Conservation (phyloP, 169 alveolate species). For the Eimeria acervulina region DNA sequence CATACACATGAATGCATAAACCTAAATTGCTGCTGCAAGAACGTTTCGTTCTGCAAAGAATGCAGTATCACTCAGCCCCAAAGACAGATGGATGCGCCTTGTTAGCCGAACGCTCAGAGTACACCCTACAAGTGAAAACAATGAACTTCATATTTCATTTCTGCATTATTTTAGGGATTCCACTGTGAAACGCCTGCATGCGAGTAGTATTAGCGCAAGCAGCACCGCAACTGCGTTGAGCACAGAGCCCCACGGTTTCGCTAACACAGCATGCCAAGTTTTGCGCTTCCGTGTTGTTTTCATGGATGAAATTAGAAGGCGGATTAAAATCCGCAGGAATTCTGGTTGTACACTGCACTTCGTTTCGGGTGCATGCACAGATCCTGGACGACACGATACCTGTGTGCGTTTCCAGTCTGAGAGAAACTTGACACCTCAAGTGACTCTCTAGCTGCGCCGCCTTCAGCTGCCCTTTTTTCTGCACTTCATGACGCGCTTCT, state of each 20-base stretch:
- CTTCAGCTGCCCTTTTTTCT: background rate
- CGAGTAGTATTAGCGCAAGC: background rate
- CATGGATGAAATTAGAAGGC: background rate
- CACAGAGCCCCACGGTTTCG: constrained; percentile 24
- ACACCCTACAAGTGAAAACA: background rate
- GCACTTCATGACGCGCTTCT: background rate
- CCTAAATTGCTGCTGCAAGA: background rate
- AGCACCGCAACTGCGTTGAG: background rate
- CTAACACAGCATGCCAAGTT: background rate
- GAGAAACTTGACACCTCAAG: background rate
- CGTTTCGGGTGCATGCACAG: background rate
- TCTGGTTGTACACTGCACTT: background rate
- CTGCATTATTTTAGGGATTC: background rate
- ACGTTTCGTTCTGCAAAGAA: background rate
- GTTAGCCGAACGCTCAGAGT: background rate
- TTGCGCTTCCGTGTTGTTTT: background rate
- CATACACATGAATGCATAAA: background rate
- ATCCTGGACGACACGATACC: background rate
- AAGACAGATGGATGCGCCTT: background rate
- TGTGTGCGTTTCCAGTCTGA: background rate
- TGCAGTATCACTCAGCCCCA: constrained; percentile 14
- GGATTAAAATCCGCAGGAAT: background rate
- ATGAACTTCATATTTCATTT: background rate
- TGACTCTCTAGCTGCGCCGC: background rate
- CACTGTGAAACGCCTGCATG: background rate